Percentiles rank a stretch among this genome's conserved stretches.
Evolutionary conservation across 352 stramenopile genomes (phyloP).

Genomic region (Albugo candida): DNA sequence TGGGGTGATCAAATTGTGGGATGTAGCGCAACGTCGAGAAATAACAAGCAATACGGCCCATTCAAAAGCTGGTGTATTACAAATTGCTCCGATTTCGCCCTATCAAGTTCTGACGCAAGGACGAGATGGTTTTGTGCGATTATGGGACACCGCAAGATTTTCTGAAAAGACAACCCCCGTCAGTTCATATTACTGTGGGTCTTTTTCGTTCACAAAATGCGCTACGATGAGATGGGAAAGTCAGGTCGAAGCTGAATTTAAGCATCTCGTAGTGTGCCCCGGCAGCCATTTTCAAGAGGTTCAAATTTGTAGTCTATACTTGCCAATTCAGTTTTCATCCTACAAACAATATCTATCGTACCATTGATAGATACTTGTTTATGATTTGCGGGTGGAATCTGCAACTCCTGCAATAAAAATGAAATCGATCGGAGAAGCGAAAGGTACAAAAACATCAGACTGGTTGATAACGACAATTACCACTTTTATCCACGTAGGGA

Average conservation of each 20-base stretch:
- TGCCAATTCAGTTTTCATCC: neutral
- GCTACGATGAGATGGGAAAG: constrained; percentile 21
- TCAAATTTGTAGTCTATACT: neutral
- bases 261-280: constrained; percentile 20
- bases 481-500: constrained; percentile 6
- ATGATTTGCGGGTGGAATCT: constrained; percentile 15
- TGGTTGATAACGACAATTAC: neutral
- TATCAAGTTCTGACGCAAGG: constrained; percentile 39
- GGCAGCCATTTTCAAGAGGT: constrained; percentile 10
- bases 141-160: constrained; percentile 31
- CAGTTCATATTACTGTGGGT: constrained; percentile 26
- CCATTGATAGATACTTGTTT: constrained; percentile 20
- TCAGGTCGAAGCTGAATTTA: neutral
- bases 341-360: too few relatives aligned
- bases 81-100: constrained; percentile 10
- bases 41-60: constrained; percentile 17
- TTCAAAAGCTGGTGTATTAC: constrained; percentile 60
- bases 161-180: constrained; percentile 9
- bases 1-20: constrained; percentile 52
- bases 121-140: constrained; percentile 40
- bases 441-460: neutral
- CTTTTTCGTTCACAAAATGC: constrained; percentile 46
- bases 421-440: neutral
- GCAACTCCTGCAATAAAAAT: constrained; percentile 27
- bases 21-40: constrained; percentile 37